These are phyloP conservation scores for Aureobasidium lini DNA, from an alignment of 2,329 filamentous ascomycete genomes.

Conservation along the genomic window DNA sequence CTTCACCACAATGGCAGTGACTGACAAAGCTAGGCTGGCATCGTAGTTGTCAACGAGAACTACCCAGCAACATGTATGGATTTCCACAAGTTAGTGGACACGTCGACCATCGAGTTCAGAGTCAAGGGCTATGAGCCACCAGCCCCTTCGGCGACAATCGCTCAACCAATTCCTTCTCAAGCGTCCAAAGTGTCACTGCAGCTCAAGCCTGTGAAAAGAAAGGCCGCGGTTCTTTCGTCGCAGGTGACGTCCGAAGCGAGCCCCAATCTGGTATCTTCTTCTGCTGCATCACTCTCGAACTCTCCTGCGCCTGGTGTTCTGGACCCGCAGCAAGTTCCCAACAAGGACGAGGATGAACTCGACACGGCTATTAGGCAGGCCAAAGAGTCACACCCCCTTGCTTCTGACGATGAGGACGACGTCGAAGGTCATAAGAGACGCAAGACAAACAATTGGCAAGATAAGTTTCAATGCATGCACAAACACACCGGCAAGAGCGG, in stretches of 20 bases:
- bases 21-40: constrained; percentile 26
- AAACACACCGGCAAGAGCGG: constrained; percentile 38
- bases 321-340: not conserved
- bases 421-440: constrained; percentile 10
- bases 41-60: constrained; percentile 44
- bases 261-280: not conserved
- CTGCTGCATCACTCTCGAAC: not conserved
- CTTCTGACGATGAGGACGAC: not conserved
- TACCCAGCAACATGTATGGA: constrained; percentile 39
- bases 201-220: constrained; percentile 42
- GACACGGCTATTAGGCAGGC: constrained; percentile 21
- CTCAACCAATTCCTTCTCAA: constrained; percentile 13
- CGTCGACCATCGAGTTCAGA: constrained; percentile 51
- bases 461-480: constrained; percentile 53
- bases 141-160: not conserved
- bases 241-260: constrained; percentile 36
- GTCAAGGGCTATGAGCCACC: constrained; percentile 41
- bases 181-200: constrained; percentile 35
- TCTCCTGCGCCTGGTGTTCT: not conserved
- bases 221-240: constrained; percentile 29
- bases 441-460: constrained; percentile 23
- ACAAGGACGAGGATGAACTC: constrained; percentile 13
- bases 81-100: constrained; percentile 39
- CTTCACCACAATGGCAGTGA: too few relatives aligned
- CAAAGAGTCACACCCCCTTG: constrained; percentile 18